Evolutionary conservation across 2,329 filamentous ascomycete species (phyloP).

Genomic region (Bipolaris cookei): DNA sequence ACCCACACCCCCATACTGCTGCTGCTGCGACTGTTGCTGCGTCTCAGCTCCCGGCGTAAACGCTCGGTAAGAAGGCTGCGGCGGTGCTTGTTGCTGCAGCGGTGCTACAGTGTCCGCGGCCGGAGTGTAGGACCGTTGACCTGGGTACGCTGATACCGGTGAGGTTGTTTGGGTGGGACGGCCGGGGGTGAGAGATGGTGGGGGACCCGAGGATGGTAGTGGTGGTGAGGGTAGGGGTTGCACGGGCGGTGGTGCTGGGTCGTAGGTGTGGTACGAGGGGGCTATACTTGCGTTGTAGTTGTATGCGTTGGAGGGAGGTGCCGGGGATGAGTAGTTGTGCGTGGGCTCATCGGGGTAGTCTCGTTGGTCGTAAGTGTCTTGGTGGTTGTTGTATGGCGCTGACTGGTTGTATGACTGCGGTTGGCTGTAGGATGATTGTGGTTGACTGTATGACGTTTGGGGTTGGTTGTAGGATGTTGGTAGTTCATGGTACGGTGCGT

Average conservation of each 20-base stretch:
- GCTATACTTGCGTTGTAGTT: slow-evolving; percentile 5
- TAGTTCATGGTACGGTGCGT: slow-evolving; percentile 7
- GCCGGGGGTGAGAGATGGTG: slow-evolving; percentile 1
- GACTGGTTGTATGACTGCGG: slow-evolving; percentile 16
- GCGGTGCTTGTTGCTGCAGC: background rate
- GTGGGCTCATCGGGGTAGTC: slow-evolving; percentile 10
- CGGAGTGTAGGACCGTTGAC: slow-evolving; percentile 9
- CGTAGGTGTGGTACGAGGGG: slow-evolving; percentile 7
- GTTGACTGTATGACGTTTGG: slow-evolving; percentile 7
- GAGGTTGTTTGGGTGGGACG: background rate
- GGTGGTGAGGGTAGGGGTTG: background rate
- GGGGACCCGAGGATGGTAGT: background rate
- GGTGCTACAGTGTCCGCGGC: background rate
- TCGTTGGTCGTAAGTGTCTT: slow-evolving; percentile 11
- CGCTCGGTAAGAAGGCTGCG: slow-evolving; percentile 8
- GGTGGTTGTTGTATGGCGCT: slow-evolving; percentile 16
- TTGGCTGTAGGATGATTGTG: background rate
- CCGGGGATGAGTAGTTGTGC: slow-evolving; percentile 5
- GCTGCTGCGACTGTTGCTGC: background rate
- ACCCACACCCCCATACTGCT: slow-evolving; percentile 5
- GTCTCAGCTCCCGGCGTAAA: slow-evolving; percentile 7
- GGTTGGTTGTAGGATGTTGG: slow-evolving; percentile 3
- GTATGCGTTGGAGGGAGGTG: slow-evolving; percentile 10
- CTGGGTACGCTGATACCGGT: slow-evolving; percentile 8
- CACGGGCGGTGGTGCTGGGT: slow-evolving; percentile 3